Evolutionary conservation across 2,329 filamentous ascomycete species (phyloP).

Genomic region (Aureobasidium uvarum): DNA sequence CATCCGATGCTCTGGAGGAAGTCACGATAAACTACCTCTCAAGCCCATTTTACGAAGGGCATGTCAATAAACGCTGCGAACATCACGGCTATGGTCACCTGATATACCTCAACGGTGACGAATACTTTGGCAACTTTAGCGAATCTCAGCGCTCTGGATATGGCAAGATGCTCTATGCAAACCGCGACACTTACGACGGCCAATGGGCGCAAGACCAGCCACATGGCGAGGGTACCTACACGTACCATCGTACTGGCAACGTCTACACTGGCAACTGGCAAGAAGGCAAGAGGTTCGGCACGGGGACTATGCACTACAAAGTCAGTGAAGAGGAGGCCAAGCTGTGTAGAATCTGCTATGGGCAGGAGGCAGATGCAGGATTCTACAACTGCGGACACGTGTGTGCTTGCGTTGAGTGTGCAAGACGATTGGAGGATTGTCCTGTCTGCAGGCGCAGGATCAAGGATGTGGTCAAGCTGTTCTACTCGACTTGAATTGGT

Average conservation of each 20-base stretch:
- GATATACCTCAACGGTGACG: slow-evolving; percentile 55
- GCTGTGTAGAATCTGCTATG: slow-evolving; percentile 62
- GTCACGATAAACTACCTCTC: slow-evolving; percentile 56
- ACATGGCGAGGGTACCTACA: slow-evolving; percentile 58
- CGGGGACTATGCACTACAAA: slow-evolving; percentile 62
- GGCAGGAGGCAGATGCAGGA: slow-evolving; percentile 58
- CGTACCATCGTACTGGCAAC: slow-evolving; percentile 58
- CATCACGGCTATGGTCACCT: slow-evolving; percentile 57
- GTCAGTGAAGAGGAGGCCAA: slow-evolving; percentile 61
- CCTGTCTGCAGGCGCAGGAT: slow-evolving; percentile 61
- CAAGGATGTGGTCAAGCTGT: slow-evolving; percentile 58
- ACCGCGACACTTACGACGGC: slow-evolving; percentile 62
- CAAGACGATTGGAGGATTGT: slow-evolving; percentile 57
- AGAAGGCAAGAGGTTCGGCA: slow-evolving; percentile 59
- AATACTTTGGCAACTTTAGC: slow-evolving; percentile 56
- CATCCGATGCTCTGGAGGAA: slow-evolving; percentile 16
- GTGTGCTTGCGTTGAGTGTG: slow-evolving; percentile 60
- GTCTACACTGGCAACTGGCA: slow-evolving; percentile 62
- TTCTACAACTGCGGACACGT: slow-evolving; percentile 65
- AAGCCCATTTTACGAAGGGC: slow-evolving; percentile 57
- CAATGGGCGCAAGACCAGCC: slow-evolving; percentile 64
- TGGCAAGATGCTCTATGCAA: slow-evolving; percentile 57
- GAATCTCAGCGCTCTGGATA: slow-evolving; percentile 55
- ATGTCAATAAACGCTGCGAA: slow-evolving; percentile 45
- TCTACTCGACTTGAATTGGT: slow-evolving; percentile 31